Evolutionary conservation across 768 basidiomycete species (phyloP).

Genomic region (Leccinum broughii): DNA sequence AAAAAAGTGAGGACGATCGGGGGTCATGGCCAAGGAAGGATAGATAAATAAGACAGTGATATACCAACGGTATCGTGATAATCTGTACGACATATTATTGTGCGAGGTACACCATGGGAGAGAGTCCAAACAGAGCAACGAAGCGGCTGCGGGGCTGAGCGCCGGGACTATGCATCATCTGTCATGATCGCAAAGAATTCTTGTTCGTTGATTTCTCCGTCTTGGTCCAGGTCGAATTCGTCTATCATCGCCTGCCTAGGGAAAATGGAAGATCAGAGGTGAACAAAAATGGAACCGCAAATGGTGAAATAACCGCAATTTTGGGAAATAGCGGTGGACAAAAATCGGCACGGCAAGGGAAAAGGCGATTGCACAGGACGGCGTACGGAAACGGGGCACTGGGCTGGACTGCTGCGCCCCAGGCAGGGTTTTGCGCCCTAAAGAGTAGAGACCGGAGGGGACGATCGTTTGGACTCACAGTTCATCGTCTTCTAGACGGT

Average conservation of each 20-base stretch:
- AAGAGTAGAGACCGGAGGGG: slow-evolving; percentile 8
- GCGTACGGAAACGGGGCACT: slow-evolving; percentile 30
- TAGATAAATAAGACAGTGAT: slow-evolving; percentile 19
- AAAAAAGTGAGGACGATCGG: slow-evolving; percentile 18
- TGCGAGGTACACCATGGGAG: neutral
- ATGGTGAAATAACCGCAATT: slow-evolving; percentile 14
- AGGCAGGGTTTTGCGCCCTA: slow-evolving; percentile 18
- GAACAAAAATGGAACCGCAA: slow-evolving; percentile 30
- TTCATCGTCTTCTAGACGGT: slow-evolving; percentile 93
- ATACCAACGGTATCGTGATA: slow-evolving; percentile 12
- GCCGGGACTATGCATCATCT: slow-evolving; percentile 64
- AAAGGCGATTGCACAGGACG: slow-evolving; percentile 21
- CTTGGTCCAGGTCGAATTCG: slow-evolving; percentile 98
- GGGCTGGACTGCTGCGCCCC: slow-evolving; percentile 29
- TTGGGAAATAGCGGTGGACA: slow-evolving; percentile 28
- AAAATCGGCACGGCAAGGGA: slow-evolving; percentile 18
- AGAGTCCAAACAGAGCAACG: neutral
- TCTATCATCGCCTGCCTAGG: slow-evolving; percentile 99
- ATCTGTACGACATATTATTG: slow-evolving; percentile 6
- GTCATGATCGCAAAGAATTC: slow-evolving; percentile 99
- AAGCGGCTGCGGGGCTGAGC: neutral
- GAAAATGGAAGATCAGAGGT: slow-evolving; percentile 31
- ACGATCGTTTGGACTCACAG: slow-evolving; percentile 60
- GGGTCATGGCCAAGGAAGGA: slow-evolving; percentile 15
- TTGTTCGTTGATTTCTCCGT: slow-evolving; percentile 94